phyloP scores from a whole-genome alignment of 2,329 filamentous ascomycete species.

The Malbranchea zuffiana region DNA sequence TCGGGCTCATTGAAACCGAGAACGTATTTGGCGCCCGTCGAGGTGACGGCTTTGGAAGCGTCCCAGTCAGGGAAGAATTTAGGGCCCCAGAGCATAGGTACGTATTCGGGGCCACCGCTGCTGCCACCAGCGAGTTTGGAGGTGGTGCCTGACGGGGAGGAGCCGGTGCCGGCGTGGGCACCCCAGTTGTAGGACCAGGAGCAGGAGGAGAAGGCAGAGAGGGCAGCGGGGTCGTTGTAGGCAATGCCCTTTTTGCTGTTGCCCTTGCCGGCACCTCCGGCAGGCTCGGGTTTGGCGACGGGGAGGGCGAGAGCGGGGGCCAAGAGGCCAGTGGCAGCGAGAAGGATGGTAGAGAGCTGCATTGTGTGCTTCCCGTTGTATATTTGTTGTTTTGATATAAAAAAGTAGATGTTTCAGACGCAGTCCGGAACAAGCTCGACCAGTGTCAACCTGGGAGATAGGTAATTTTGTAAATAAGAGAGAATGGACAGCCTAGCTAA shows the following conservation, averaged over 20 bases:
- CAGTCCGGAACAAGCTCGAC: constrained; percentile 6
- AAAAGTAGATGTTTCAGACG: neutral
- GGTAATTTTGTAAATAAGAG: constrained; percentile 2
- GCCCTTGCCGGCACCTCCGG: too few species aligned
- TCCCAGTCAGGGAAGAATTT: constrained; percentile 29
- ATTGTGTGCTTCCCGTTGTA: neutral
- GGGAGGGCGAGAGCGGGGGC: constrained; percentile 26
- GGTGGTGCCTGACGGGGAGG: constrained; percentile 10
- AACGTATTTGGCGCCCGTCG: constrained; percentile 28
- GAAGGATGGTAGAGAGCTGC: constrained; percentile 25
- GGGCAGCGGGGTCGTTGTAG: constrained; percentile 31
- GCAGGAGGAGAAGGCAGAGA: constrained; percentile 26
- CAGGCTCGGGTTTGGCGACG: constrained; percentile 11
- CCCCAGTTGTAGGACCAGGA: too few species aligned
- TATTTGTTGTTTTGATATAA: constrained; percentile 3
- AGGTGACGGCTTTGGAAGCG: constrained; percentile 25
- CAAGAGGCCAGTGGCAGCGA: constrained; percentile 26
- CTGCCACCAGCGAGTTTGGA: too few species aligned
- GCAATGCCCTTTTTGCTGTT: constrained; percentile 26
- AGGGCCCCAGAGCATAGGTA: constrained; percentile 38
- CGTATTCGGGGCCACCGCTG: constrained; percentile 30
- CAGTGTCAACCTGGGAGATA: constrained; percentile 12
- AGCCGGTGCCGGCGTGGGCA: constrained; percentile 23
- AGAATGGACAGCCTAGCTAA: constrained; percentile 15
- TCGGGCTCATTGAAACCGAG: constrained; percentile 41